Evolutionary conservation across 1,139 yeast genomes (phyloP).

Genomic region (Geotrichum phurueaensis): DNA sequence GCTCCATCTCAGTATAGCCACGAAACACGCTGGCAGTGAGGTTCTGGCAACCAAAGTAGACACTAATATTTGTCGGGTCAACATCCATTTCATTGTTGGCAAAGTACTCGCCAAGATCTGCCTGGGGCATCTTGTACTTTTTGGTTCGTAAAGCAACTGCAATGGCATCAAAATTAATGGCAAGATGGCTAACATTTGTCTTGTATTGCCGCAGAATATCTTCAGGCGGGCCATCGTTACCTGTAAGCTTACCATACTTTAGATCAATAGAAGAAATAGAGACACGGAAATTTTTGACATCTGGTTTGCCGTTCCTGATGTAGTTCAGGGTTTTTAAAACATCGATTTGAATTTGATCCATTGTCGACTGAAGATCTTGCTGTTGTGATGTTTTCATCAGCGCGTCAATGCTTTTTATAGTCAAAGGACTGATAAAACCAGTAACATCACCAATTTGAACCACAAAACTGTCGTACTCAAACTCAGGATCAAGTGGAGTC

Average conservation of each 20-base stretch:
- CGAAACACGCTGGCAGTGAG: slow-evolving; percentile 24
- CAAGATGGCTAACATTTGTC: slow-evolving; percentile 22
- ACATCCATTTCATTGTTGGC: slow-evolving; percentile 19
- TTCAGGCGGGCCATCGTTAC: slow-evolving; percentile 6
- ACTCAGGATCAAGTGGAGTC: slow-evolving; percentile 39
- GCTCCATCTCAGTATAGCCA: slow-evolving; percentile 19
- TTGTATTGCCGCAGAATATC: slow-evolving; percentile 11
- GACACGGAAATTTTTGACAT: slow-evolving; percentile 45
- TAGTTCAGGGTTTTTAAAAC: slow-evolving; percentile 44
- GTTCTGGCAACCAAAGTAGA: slow-evolving; percentile 24
- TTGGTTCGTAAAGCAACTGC: slow-evolving; percentile 24
- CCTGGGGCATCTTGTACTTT: slow-evolving; percentile 21
- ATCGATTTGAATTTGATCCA: slow-evolving; percentile 64
- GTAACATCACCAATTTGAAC: slow-evolving; percentile 46
- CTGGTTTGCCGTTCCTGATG: slow-evolving; percentile 37
- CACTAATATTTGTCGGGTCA: slow-evolving; percentile 21
- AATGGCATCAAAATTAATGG: slow-evolving; percentile 23
- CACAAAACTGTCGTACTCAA: slow-evolving; percentile 52
- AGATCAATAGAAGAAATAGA: slow-evolving; percentile 47
- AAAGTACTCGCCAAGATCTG: slow-evolving; percentile 24
- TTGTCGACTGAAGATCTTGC: slow-evolving; percentile 40
- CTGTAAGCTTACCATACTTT: slow-evolving; percentile 39
- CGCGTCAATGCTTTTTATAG: slow-evolving; percentile 25
- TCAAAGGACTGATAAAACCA: slow-evolving; percentile 35
- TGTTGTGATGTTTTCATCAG: slow-evolving; percentile 24